Conservation (phyloP, 176 grass and related monocot species). For the Rhynchospora tenuis region DNA sequence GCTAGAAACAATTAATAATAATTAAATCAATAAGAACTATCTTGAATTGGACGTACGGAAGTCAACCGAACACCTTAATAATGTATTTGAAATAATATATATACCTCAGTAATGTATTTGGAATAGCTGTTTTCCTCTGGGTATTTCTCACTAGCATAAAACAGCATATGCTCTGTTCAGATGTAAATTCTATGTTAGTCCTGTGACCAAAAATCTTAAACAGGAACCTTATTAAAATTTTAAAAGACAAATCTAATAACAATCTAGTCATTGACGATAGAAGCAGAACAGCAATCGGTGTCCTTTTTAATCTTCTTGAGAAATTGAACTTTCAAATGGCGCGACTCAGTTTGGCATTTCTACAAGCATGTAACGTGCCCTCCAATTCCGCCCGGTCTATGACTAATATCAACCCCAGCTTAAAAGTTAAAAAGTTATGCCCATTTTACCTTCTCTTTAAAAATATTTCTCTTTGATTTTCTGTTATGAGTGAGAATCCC, state of each 20-base stretch:
- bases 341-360: not conserved
- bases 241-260: not conserved
- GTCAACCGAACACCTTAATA: not conserved
- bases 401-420: too few relatives aligned
- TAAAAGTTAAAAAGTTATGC: not conserved
- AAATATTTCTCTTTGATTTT: not conserved
- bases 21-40: not conserved
- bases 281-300: too few relatives aligned
- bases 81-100: not conserved
- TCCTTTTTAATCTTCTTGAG: too few relatives aligned
- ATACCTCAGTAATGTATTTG: slow-evolving; percentile 88
- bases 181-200: not conserved
- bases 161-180: slow-evolving; percentile 93
- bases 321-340: not conserved
- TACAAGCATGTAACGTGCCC: not conserved
- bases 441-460: not conserved
- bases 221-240: not conserved
- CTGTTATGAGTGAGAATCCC: too few relatives aligned
- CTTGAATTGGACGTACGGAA: not conserved
- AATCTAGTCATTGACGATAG: not conserved
- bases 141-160: slow-evolving; percentile 99
- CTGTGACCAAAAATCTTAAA: not conserved
- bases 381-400: not conserved
- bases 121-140: slow-evolving; percentile 80
- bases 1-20: slow-evolving; percentile 33